phyloP scores from a whole-genome alignment of 805 yeast species.

The Starmerella tilneyi region DNA sequence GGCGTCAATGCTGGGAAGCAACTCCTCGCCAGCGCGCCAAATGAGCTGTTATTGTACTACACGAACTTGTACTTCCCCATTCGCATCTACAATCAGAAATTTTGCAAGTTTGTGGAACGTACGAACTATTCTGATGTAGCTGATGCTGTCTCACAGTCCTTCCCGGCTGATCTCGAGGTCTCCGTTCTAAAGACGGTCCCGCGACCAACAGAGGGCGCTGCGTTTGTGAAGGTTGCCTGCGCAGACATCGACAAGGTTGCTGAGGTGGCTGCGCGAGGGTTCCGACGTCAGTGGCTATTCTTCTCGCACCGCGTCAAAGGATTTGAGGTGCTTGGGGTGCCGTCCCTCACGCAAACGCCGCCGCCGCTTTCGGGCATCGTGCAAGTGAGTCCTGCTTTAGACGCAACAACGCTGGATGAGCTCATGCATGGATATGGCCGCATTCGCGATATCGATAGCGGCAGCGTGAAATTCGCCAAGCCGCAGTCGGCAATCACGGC shows the following conservation, averaged over 20 bases:
- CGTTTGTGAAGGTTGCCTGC: constrained; percentile 65
- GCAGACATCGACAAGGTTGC: constrained; percentile 36
- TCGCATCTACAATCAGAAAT: constrained; percentile 3
- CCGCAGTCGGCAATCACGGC: constrained; percentile 71
- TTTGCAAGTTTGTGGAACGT: constrained; percentile 18
- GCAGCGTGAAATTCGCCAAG: constrained; percentile 43
- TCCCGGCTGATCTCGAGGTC: constrained; percentile 23
- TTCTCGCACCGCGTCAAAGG: constrained; percentile 28
- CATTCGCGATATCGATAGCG: constrained; percentile 38
- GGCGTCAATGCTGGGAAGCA: background rate
- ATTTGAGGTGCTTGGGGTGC: constrained; percentile 77
- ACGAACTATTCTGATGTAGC: constrained; percentile 8
- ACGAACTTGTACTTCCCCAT: constrained; percentile 14
- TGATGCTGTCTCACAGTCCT: background rate
- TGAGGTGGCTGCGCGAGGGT: constrained; percentile 13
- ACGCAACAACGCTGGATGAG: constrained; percentile 72
- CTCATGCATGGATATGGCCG: constrained; percentile 80
- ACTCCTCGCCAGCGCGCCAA: background rate
- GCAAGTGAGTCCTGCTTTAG: constrained; percentile 46
- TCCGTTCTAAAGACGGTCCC: constrained; percentile 54
- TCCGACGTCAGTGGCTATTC: constrained; percentile 13
- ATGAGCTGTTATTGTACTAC: constrained; percentile 12
- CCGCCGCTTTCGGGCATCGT: constrained; percentile 59
- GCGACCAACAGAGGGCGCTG: constrained; percentile 82
- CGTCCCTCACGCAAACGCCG: constrained; percentile 92